Conservation (phyloP, 164 flowering plant species). For the Berberis vulgaris region DNA sequence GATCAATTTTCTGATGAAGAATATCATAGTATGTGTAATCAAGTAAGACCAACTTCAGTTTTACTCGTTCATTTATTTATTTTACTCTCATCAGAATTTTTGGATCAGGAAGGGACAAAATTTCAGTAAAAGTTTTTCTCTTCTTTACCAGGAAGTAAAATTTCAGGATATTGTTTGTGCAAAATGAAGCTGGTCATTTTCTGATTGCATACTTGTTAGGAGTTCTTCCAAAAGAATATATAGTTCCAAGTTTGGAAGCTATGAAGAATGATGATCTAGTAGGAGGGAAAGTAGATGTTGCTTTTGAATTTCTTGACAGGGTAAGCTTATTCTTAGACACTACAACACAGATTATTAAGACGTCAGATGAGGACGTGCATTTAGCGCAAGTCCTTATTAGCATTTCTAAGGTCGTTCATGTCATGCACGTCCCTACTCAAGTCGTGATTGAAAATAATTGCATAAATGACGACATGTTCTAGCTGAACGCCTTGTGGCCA, state of each 20-base stretch:
- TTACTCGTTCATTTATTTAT: too few species aligned
- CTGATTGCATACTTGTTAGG: constrained; percentile 82
- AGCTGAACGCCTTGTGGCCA: too few species aligned
- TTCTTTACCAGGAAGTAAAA: not conserved
- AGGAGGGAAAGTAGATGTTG: constrained; percentile 85
- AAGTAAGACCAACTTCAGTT: not conserved
- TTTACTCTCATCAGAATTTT: too few species aligned
- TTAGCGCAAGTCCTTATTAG: too few species aligned
- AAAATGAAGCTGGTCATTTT: constrained; percentile 99
- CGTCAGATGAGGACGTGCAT: too few species aligned
- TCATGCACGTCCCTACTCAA: too few species aligned
- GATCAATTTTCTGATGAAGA: not conserved
- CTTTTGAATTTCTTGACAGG: constrained; percentile 77
- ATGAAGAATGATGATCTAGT: not conserved
- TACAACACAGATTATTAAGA: too few species aligned
- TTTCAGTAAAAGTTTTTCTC: not conserved
- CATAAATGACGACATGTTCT: too few species aligned
- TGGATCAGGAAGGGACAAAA: too few species aligned
- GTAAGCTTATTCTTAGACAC: constrained; percentile 23
- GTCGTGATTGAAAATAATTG: too few species aligned
- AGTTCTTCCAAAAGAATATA: constrained; percentile 45
- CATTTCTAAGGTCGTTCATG: too few species aligned
- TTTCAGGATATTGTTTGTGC: constrained; percentile 13
- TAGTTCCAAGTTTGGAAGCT: too few species aligned
- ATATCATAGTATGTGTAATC: not conserved